A percentile compares a stretch with the other conserved stretches of the same genome.
Conservation (phyloP, 2,329 filamentous ascomycete genomes). For the Ascochyta pisi region DNA sequence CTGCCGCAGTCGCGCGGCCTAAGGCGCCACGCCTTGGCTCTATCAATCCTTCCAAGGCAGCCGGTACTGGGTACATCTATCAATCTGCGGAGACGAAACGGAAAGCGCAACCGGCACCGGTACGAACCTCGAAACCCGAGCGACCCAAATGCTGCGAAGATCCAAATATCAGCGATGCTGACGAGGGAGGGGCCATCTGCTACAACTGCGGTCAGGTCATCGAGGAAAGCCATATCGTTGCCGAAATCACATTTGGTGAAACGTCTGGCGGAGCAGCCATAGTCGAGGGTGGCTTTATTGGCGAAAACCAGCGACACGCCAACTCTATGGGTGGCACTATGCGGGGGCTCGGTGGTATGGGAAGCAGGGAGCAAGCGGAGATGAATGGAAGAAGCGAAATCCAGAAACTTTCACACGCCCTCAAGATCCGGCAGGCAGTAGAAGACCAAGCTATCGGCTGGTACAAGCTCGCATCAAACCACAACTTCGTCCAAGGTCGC, state of each 20-base stretch:
- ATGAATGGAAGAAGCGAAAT: conserved; percentile 59
- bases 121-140: conserved; percentile 21
- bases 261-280: conserved; percentile 83
- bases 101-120: conserved; percentile 27
- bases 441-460: conserved; percentile 50
- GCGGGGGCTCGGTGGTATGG: conserved; percentile 57
- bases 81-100: conserved; percentile 30
- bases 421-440: conserved; percentile 48
- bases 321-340: conserved; percentile 62
- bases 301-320: conserved; percentile 82
- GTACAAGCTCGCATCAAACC: conserved; percentile 62
- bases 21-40: conserved; percentile 34
- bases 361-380: conserved; percentile 68
- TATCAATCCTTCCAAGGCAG: conserved; percentile 30
- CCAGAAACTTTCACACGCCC: conserved; percentile 46
- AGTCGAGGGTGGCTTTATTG: conserved; percentile 88
- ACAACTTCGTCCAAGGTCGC: conserved; percentile 70
- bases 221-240: conserved; percentile 86
- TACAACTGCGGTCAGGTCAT: conserved; percentile 84
- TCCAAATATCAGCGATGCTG: conserved; percentile 32
- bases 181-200: conserved; percentile 57
- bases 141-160: conserved; percentile 37
- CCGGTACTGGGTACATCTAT: conserved; percentile 23
- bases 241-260: conserved; percentile 92
- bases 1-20: conserved; percentile 26